Evolutionary conservation across 257 asterid species (phyloP).

Genomic region (Solanum pimpinellifolium): DNA sequence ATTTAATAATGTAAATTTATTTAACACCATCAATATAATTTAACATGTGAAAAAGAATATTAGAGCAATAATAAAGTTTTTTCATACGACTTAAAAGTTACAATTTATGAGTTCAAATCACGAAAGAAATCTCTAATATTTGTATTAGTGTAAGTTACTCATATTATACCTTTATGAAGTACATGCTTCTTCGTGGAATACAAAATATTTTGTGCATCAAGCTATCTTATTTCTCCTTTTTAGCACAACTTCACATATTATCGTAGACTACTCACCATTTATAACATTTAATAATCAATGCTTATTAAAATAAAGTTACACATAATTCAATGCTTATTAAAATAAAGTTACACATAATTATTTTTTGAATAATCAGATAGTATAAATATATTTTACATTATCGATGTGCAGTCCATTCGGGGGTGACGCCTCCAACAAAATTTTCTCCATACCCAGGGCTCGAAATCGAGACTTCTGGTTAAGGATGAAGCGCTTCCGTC

Average conservation of each 20-base stretch:
- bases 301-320: neutral
- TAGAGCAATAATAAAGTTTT: neutral
- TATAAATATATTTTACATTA: neutral
- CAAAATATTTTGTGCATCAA: neutral
- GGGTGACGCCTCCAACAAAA: too few relatives aligned
- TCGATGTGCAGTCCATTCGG: neutral
- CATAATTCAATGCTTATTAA: neutral
- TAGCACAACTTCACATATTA: neutral
- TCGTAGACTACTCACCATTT: neutral
- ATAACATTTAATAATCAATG: neutral
- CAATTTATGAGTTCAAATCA: neutral
- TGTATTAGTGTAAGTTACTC: neutral
- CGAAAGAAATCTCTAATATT: neutral
- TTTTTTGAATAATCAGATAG: neutral
- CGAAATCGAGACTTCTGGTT: too few relatives aligned
- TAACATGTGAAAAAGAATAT: neutral
- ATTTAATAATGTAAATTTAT: neutral
- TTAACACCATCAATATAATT: neutral
- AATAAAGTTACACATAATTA: neutral
- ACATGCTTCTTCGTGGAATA: neutral
- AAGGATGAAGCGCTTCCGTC: fast-evolving
- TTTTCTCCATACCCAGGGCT: fast-evolving
- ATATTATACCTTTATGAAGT: neutral
- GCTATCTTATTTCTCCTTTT: neutral
- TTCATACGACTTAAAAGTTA: neutral